phyloP scores from a whole-genome alignment of 352 stramenopile species.

The Pythium pectinolyticum region DNA sequence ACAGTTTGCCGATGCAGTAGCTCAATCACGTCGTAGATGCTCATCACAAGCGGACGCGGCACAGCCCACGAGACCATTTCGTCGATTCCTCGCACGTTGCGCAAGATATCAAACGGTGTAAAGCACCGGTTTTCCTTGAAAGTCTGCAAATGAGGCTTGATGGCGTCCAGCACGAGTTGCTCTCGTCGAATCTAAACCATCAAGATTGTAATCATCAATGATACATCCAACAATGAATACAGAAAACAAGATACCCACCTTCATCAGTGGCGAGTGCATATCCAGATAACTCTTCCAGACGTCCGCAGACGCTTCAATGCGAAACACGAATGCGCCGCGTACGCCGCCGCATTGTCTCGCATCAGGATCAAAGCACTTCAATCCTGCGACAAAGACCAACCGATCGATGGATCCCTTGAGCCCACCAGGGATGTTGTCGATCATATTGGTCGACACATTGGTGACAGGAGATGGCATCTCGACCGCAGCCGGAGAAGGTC shows the following conservation, averaged over 20 bases:
- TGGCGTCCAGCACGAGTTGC: slow-evolving; percentile 45
- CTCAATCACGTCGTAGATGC: slow-evolving; percentile 57
- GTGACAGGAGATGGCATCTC: no score
- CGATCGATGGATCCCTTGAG: slow-evolving; percentile 48
- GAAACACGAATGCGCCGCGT: slow-evolving; percentile 40
- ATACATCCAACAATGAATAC: not conserved
- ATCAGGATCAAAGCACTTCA: slow-evolving; percentile 50
- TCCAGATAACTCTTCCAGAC: slow-evolving; percentile 47
- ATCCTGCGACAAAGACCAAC: slow-evolving; percentile 44
- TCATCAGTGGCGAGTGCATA: slow-evolving; percentile 36
- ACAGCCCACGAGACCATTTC: slow-evolving; percentile 60
- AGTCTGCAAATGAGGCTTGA: slow-evolving; percentile 36
- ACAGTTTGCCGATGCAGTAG: slow-evolving; percentile 44
- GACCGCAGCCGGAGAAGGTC: no score
- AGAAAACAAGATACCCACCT: slow-evolving; percentile 28
- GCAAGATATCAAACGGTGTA: slow-evolving; percentile 56
- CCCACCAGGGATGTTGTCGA: slow-evolving; percentile 53
- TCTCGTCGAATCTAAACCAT: slow-evolving; percentile 51
- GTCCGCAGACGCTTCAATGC: slow-evolving; percentile 33
- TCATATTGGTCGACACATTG: slow-evolving; percentile 50
- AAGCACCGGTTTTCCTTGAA: slow-evolving; percentile 51
- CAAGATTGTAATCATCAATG: not conserved
- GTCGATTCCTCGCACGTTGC: slow-evolving; percentile 44
- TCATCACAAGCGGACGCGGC: slow-evolving; percentile 42
- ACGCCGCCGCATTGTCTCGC: slow-evolving; percentile 9